Base-by-base conservation (phyloP, 306 rosid genomes). In the Senna tora region DNA sequence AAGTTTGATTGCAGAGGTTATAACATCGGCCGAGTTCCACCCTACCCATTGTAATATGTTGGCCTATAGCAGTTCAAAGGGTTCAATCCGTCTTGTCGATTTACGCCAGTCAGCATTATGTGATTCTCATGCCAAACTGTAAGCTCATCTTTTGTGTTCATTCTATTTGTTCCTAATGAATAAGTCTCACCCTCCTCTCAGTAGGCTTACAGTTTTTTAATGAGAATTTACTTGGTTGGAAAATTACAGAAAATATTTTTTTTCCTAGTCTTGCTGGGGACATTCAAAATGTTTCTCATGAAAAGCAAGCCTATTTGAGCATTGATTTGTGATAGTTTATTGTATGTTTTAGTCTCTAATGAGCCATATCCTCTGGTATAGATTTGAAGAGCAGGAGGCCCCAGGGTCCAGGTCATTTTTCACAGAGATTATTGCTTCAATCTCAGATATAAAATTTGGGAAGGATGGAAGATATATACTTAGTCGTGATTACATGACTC, bases 401-500 rank as follows among this genome's bases (percentile, higher is more conserved):
- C 96, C 96, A 55, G 99, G 99, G 65, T 86, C 99, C 80, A 85
- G 96, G 79, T 95, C 99, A 25, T 95, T 95, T 82, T 95, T 91
- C 77, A 95, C 99, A 0, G 99, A 95, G 84, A 95, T 95, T 72
- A 95, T 95, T 78, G 99, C 99, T 85, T 95, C 99, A 25, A 88
- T 95, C 75, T 91, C 99, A 1, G 99, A 95, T 74, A 87, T 95
- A 59, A 95, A 95, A 80, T 95, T 95, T 59, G 97, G 88, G 67
- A 95, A 81, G 88, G 90, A 84, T 53, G 99, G 99, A 75, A 88
- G 99, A 91, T 81, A 89, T 56, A 82, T 95, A 84, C 92, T 95
- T 56, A 91, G 99, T 78, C 99, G 99, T 39, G 99, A 95, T 84
- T 95, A 95, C 90, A 95, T 95, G 99, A 87, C 97, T 71, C 90